Evolutionary conservation across 192 early-diverging fungal genomes (phyloP).

Genomic region (Phlyctochytrium planicorne): DNA sequence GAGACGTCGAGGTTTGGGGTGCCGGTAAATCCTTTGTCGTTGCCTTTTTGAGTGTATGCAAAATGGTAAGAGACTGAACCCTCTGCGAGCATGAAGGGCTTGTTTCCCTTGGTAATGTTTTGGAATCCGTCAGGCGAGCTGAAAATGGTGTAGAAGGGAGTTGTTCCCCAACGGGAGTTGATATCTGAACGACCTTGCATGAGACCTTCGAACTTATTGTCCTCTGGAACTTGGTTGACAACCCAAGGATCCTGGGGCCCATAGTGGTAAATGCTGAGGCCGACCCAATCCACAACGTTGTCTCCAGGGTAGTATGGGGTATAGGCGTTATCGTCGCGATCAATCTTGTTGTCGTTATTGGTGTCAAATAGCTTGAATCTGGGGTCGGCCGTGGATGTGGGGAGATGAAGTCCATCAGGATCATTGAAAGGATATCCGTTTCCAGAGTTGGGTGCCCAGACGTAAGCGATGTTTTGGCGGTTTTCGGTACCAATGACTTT

Average conservation of each 20-base stretch:
- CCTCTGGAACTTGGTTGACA: conserved; percentile 14
- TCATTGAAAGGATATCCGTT: conserved; percentile 23
- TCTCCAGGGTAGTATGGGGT: conserved; percentile 24
- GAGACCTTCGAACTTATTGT: conserved; percentile 30
- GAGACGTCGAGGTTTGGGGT: conserved; percentile 11
- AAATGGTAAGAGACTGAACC: background rate
- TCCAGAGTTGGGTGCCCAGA: conserved; percentile 25
- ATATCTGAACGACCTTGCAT: conserved; percentile 25
- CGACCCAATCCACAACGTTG: conserved; percentile 23
- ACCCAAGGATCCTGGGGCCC: conserved; percentile 34
- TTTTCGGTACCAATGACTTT: conserved; percentile 23
- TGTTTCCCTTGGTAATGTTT: conserved; percentile 15
- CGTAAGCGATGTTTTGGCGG: conserved; percentile 21
- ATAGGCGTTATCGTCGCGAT: conserved; percentile 12
- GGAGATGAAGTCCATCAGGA: background rate
- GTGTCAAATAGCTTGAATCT: conserved; percentile 11
- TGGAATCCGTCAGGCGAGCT: background rate
- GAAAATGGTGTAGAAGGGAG: conserved; percentile 30
- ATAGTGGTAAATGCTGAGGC: conserved; percentile 15
- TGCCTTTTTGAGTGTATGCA: background rate
- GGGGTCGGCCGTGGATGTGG: background rate
- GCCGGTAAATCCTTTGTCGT: background rate
- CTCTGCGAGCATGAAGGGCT: conserved; percentile 9
- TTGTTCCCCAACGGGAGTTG: conserved; percentile 20
- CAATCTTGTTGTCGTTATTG: conserved; percentile 9